Percentiles rank a stretch among this genome's conserved stretches.
These are phyloP conservation scores for Noccaea bulbosa DNA, from an alignment of 345 rosid species.

Conservation along the genomic window DNA sequence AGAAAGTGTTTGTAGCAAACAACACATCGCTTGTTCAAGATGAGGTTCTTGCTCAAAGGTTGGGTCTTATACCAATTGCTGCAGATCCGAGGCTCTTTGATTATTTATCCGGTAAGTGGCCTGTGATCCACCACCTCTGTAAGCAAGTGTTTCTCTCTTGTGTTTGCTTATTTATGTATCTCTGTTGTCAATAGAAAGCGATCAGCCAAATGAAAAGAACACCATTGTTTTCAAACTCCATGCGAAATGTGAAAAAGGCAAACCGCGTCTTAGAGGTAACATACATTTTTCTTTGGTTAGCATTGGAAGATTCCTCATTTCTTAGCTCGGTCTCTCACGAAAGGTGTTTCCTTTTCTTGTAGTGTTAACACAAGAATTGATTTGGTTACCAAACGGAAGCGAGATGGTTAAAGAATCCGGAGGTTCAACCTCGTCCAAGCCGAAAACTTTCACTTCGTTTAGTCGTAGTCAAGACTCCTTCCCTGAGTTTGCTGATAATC, in stretches of 20 bases:
- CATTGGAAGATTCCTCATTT: neutral
- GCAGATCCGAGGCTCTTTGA: slow-evolving; percentile 89
- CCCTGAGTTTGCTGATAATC: slow-evolving; percentile 59
- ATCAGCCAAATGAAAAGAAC: slow-evolving; percentile 83
- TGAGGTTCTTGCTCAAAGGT: slow-evolving; percentile 91
- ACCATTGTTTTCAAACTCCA: slow-evolving; percentile 94
- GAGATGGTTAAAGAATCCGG: slow-evolving; percentile 64
- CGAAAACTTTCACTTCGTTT: slow-evolving; percentile 77
- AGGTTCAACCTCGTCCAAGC: slow-evolving; percentile 53
- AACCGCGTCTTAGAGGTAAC: slow-evolving; percentile 47
- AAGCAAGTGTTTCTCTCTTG: neutral
- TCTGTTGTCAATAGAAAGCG: slow-evolving; percentile 57
- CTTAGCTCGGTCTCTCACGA: slow-evolving; percentile 1
- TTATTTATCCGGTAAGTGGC: slow-evolving; percentile 67
- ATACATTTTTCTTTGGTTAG: slow-evolving; percentile 12
- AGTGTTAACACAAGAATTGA: slow-evolving; percentile 72
- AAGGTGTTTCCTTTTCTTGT: slow-evolving; percentile 29
- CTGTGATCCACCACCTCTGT: neutral
- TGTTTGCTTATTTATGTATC: neutral
- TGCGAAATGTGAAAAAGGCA: slow-evolving; percentile 55
- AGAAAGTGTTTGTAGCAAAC: slow-evolving; percentile 84
- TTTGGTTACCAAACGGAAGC: slow-evolving; percentile 89
- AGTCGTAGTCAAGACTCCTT: slow-evolving; percentile 62
- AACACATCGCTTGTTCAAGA: slow-evolving; percentile 88
- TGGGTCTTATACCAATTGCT: slow-evolving; percentile 89